A percentile compares a stretch with the other conserved stretches of the same genome.
phyloP scores from a whole-genome alignment of 1,284 basidiomycete genomes.

The Leucoagaricus sp. region DNA sequence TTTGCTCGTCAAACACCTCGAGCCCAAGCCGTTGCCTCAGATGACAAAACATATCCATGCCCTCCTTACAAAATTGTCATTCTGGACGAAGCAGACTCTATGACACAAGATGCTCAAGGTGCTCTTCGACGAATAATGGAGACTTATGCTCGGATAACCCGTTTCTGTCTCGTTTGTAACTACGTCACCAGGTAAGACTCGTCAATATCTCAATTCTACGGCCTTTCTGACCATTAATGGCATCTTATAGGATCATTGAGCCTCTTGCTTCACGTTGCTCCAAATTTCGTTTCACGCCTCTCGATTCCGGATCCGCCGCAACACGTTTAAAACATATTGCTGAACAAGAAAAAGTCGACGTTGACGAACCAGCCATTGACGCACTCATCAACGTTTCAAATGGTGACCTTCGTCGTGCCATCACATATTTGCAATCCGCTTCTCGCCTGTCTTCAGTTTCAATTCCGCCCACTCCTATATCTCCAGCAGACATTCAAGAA shows the following conservation, averaged over 20 bases:
- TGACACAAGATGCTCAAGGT: conserved; percentile 99
- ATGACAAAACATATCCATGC: conserved; percentile 88
- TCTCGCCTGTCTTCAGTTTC: conserved; percentile 80
- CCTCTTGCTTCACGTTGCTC: conserved; percentile 98
- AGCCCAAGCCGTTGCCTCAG: conserved; percentile 71
- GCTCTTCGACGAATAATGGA: conserved; percentile 98
- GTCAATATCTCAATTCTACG: neutral
- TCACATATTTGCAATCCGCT: conserved; percentile 97
- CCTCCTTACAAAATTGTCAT: conserved; percentile 99
- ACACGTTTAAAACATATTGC: conserved; percentile 85
- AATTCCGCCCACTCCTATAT: conserved; percentile 71
- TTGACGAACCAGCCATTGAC: conserved; percentile 59
- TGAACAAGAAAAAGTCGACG: conserved; percentile 52
- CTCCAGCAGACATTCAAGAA: conserved; percentile 83
- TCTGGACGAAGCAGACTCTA: conserved; percentile 98
- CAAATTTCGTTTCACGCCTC: conserved; percentile 97
- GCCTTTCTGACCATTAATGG: neutral
- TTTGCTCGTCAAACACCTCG: conserved; percentile 96
- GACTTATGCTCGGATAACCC: conserved; percentile 93
- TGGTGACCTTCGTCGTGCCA: conserved; percentile 96
- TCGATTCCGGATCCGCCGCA: conserved; percentile 80
- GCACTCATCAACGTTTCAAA: conserved; percentile 81
- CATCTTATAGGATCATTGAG: conserved; percentile 86
- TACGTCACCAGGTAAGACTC: conserved; percentile 89
- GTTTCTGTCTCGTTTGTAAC: conserved; percentile 99